These are phyloP conservation scores for Podospora bellae-mahoneyi DNA, from an alignment of 495 filamentous ascomycete genomes.

Conservation along the genomic window DNA sequence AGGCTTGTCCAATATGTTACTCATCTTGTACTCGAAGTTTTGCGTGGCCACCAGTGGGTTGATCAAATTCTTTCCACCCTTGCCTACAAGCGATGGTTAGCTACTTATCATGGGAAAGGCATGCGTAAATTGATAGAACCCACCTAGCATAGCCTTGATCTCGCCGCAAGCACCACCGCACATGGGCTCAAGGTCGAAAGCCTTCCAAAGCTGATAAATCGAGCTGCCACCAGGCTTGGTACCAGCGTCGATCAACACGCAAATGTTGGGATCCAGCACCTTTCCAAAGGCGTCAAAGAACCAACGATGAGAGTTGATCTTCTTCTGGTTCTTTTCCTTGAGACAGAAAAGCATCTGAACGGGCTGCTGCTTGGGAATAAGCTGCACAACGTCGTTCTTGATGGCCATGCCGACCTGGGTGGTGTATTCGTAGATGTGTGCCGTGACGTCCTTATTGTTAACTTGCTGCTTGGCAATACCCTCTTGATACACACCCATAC, in stretches of 20 bases:
- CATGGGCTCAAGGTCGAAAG: slow-evolving; percentile 95
- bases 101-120: too few relatives aligned
- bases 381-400: slow-evolving; percentile 80
- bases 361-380: slow-evolving; percentile 73
- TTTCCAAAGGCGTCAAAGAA: slow-evolving; percentile 97
- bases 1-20: slow-evolving; percentile 98
- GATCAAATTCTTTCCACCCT: slow-evolving; percentile 80
- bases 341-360: slow-evolving; percentile 98
- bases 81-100: slow-evolving; percentile 8
- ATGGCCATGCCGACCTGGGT: slow-evolving; percentile 85
- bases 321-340: slow-evolving; percentile 99
- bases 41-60: slow-evolving; percentile 95
- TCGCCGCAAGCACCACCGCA: slow-evolving; percentile 97
- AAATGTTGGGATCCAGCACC: slow-evolving; percentile 92
- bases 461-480: slow-evolving; percentile 98
- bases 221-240: slow-evolving; percentile 89
- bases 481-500: slow-evolving; percentile 95
- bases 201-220: slow-evolving; percentile 97
- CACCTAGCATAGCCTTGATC: slow-evolving; percentile 95
- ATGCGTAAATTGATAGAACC: too few relatives aligned
- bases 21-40: slow-evolving; percentile 99
- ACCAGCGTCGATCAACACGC: slow-evolving; percentile 93
- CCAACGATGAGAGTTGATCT: slow-evolving; percentile 99
- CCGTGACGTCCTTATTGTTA: slow-evolving; percentile 93
- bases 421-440: slow-evolving; percentile 99